Evolutionary conservation across 2,329 filamentous ascomycete species (phyloP).

Genomic region (Rasamsonia emersonii): DNA sequence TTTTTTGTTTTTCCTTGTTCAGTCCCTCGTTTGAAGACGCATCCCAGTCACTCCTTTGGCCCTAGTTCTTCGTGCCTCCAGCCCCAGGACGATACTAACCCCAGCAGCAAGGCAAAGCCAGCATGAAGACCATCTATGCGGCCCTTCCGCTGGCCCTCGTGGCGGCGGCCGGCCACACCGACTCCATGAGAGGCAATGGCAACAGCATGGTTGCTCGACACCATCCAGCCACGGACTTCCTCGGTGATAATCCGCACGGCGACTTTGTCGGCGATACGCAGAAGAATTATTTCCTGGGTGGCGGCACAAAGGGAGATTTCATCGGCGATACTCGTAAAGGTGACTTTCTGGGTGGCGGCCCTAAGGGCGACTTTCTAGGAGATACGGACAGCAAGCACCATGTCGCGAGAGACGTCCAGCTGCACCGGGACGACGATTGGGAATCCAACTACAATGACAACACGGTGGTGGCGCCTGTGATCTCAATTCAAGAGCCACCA

Average conservation of each 20-base stretch:
- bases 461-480: background rate
- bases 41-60: slow-evolving; percentile 7
- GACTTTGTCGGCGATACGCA: background rate
- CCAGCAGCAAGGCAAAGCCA: slow-evolving; percentile 8
- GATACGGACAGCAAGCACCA: no score
- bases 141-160: slow-evolving; percentile 29
- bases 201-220: no score
- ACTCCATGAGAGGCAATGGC: no score
- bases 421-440: background rate
- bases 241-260: background rate
- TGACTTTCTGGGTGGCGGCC: slow-evolving; percentile 5
- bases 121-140: slow-evolving; percentile 28
- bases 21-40: no score
- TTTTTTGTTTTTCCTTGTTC: slow-evolving; percentile 7
- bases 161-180: slow-evolving; percentile 21
- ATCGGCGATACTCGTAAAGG: slow-evolving; percentile 5
- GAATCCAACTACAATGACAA: background rate
- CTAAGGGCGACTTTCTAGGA: slow-evolving; percentile 1
- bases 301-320: slow-evolving; percentile 3
- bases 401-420: background rate
- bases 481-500: no score
- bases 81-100: slow-evolving; percentile 7
- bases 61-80: slow-evolving; percentile 2
- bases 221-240: no score
- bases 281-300: slow-evolving; percentile 5